Percentiles rank a stretch among this genome's conserved stretches.
Evolutionary conservation across 2,329 filamentous ascomycete species (phyloP).

Genomic region (Trichothecium roseum): DNA sequence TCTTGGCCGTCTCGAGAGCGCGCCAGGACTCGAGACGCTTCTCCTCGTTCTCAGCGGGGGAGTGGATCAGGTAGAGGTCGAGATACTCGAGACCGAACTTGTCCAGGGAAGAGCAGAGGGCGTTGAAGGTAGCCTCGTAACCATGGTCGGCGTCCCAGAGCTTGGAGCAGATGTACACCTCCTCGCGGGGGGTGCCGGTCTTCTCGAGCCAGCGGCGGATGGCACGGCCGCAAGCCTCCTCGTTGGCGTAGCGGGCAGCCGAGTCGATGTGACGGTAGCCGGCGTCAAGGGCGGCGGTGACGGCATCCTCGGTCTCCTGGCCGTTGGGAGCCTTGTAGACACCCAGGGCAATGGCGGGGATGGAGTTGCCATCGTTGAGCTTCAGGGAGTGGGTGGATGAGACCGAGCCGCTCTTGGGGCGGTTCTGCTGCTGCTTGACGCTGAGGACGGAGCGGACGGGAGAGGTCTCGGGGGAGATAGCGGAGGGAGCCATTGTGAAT

Average conservation of each 20-base stretch:
- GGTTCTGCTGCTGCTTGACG: conserved; percentile 6
- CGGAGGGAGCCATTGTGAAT: conserved; percentile 23
- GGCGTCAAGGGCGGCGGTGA: conserved; percentile 4
- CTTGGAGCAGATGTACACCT: conserved; percentile 58
- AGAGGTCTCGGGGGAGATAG: conserved; percentile 21
- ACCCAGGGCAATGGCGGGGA: conserved; percentile 44
- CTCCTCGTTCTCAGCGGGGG: conserved; percentile 53
- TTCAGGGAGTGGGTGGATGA: conserved; percentile 32
- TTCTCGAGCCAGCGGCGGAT: conserved; percentile 60
- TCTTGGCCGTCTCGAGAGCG: conserved; percentile 54
- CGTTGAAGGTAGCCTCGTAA: conserved; percentile 34
- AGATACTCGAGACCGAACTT: conserved; percentile 59
- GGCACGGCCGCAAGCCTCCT: conserved; percentile 59
- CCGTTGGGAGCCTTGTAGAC: conserved; percentile 36
- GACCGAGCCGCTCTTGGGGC: conserved; percentile 15
- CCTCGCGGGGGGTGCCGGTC: conserved; percentile 51
- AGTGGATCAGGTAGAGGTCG: conserved; percentile 57
- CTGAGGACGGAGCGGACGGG: conserved; percentile 16
- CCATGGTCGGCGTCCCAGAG: conserved; percentile 42
- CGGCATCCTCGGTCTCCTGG: conserved; percentile 43
- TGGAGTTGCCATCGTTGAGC: conserved; percentile 61
- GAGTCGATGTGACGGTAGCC: conserved; percentile 40
- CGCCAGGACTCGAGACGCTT: conserved; percentile 60
- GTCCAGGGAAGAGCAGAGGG: conserved; percentile 53
- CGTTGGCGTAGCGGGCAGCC: conserved; percentile 50